Evolutionary conservation across 805 yeast species (phyloP).

Genomic region (Yamadazyma sp.): DNA sequence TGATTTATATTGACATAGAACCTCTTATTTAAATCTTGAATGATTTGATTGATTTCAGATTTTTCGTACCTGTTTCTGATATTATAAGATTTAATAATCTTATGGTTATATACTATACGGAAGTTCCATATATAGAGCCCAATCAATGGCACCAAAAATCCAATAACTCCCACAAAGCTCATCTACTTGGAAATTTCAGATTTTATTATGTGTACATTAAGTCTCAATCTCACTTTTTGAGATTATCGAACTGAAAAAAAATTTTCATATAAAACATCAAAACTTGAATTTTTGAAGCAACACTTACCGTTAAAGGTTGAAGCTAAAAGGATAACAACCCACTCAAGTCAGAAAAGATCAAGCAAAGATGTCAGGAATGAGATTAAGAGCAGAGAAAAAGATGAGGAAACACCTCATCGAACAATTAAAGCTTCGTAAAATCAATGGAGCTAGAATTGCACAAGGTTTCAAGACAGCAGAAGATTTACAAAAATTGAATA

Average conservation of each 20-base stretch:
- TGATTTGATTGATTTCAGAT: conserved; percentile 16
- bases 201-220: too few relatives aligned
- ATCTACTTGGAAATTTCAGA: too few relatives aligned
- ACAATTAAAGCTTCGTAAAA: conserved; percentile 41
- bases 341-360: neutral
- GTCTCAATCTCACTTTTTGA: too few relatives aligned
- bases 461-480: conserved; percentile 32
- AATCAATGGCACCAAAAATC: conserved; percentile 1
- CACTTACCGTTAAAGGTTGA: too few relatives aligned
- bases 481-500: conserved; percentile 44
- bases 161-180: conserved; percentile 2
- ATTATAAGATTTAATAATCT: conserved; percentile 15
- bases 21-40: conserved; percentile 14
- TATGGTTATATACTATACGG: conserved; percentile 11
- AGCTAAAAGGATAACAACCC: neutral
- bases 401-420: conserved; percentile 46
- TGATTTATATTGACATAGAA: conserved; percentile 7
- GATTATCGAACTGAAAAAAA: too few relatives aligned
- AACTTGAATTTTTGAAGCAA: too few relatives aligned
- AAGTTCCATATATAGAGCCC: conserved; percentile 6
- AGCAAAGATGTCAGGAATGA: conserved; percentile 20
- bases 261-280: too few relatives aligned
- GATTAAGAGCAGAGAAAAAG: conserved; percentile 42
- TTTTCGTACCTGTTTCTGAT: conserved; percentile 11
- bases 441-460: conserved; percentile 42